Evolutionary conservation across 495 filamentous ascomycete species (phyloP).

Genomic region (Penicillium simplicissimum): DNA sequence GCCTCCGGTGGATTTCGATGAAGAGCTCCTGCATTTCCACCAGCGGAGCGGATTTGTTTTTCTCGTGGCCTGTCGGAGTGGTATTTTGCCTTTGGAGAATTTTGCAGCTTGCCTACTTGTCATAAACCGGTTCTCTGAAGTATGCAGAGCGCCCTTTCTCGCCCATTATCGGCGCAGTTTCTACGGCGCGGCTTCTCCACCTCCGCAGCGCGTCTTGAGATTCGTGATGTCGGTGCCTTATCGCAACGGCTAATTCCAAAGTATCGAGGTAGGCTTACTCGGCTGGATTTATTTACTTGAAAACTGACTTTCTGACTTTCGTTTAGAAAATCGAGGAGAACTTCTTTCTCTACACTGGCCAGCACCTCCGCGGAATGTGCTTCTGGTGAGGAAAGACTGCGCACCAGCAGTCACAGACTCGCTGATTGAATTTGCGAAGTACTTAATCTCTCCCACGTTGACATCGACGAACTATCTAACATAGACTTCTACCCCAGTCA

Average conservation of each 20-base stretch:
- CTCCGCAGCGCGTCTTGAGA: constrained; percentile 38
- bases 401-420: constrained; percentile 69
- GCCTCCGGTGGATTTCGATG: neutral
- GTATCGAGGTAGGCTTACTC: constrained; percentile 52
- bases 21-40: neutral
- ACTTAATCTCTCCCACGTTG: constrained; percentile 14
- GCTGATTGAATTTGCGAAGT: constrained; percentile 76
- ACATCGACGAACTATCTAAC: constrained; percentile 10
- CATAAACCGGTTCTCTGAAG: neutral
- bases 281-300: neutral
- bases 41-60: neutral
- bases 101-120: neutral
- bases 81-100: neutral
- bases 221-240: constrained; percentile 45
- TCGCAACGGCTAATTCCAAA: constrained; percentile 45
- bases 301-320: neutral
- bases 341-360: constrained; percentile 89
- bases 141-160: constrained; percentile 20
- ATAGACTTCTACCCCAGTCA: constrained; percentile 51
- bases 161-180: constrained; percentile 11
- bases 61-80: neutral
- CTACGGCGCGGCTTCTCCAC: constrained; percentile 41
- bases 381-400: constrained; percentile 84
- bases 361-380: constrained; percentile 81
- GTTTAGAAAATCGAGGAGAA: constrained; percentile 56